Percentiles rank a stretch among this genome's conserved stretches.
Evolutionary conservation across 2,329 filamentous ascomycete species (phyloP).

Genomic region (Chaetothyriales sp.): DNA sequence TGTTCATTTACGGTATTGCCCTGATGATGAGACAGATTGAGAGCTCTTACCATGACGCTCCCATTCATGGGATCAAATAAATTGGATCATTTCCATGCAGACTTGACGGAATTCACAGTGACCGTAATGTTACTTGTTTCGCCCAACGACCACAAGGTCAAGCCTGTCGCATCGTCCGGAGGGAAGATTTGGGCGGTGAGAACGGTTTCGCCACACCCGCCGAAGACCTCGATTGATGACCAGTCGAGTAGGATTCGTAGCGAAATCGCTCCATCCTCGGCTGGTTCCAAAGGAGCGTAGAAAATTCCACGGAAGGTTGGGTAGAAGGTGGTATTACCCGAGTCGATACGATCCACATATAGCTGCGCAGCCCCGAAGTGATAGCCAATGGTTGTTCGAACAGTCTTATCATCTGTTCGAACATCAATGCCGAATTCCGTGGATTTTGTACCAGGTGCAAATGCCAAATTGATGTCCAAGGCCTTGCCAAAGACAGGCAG

Average conservation of each 20-base stretch:
- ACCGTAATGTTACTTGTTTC: too few relatives aligned
- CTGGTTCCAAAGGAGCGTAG: constrained; percentile 1
- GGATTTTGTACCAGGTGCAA: too few relatives aligned
- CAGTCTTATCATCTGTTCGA: background rate
- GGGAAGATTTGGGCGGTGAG: constrained; percentile 23
- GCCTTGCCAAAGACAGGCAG: too few relatives aligned
- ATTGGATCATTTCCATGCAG: too few relatives aligned
- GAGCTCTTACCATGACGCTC: too few relatives aligned
- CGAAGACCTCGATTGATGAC: constrained; percentile 22
- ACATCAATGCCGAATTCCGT: too few relatives aligned
- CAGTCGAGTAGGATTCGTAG: constrained; percentile 20
- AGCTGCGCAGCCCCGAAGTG: constrained; percentile 17
- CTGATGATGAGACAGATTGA: too few relatives aligned
- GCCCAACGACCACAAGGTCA: background rate
- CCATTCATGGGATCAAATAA: too few relatives aligned
- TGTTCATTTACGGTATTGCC: too few relatives aligned
- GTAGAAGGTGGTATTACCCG: constrained; percentile 4
- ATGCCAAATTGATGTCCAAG: too few relatives aligned
- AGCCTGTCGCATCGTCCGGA: constrained; percentile 7
- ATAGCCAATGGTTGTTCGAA: constrained; percentile 20
- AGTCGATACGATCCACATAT: constrained; percentile 19
- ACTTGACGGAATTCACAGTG: too few relatives aligned
- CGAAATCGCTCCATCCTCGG: constrained; percentile 11
- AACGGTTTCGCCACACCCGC: constrained; percentile 18
- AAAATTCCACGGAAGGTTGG: too few relatives aligned